phyloP scores from a whole-genome alignment of 2,329 filamentous ascomycete species.

The Chaetomium olivaceum region DNA sequence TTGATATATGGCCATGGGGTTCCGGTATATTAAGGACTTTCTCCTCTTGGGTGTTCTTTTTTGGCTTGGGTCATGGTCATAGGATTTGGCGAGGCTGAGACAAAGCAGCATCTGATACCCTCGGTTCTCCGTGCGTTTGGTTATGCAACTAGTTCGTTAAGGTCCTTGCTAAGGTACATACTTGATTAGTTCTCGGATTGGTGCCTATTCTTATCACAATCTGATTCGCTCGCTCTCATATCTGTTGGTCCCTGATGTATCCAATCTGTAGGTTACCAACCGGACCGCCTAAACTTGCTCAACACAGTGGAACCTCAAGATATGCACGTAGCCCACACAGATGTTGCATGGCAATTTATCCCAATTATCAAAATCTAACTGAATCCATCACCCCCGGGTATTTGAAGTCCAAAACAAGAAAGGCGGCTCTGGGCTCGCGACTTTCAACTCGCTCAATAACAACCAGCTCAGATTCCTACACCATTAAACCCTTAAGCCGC shows the following conservation, averaged over 20 bases:
- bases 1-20: not conserved
- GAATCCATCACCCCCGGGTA: constrained; percentile 3
- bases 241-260: no score
- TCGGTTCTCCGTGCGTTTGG: no score
- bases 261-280: no score
- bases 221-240: no score
- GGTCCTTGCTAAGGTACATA: no score
- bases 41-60: not conserved
- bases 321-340: not conserved
- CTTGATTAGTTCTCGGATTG: not conserved
- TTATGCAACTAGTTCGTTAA: no score
- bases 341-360: not conserved
- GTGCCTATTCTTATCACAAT: not conserved
- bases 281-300: no score
- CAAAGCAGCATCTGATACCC: not conserved
- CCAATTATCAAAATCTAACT: not conserved
- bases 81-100: not conserved
- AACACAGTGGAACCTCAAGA: no score
- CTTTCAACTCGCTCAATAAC: not conserved
- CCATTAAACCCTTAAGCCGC: not conserved
- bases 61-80: not conserved
- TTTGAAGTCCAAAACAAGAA: not conserved
- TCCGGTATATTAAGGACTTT: no score
- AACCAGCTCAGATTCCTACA: not conserved
- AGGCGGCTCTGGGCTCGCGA: not conserved